These are phyloP conservation scores for Exobasidium rhododendri DNA, from an alignment of 1,284 basidiomycete genomes.

Conservation along the genomic window DNA sequence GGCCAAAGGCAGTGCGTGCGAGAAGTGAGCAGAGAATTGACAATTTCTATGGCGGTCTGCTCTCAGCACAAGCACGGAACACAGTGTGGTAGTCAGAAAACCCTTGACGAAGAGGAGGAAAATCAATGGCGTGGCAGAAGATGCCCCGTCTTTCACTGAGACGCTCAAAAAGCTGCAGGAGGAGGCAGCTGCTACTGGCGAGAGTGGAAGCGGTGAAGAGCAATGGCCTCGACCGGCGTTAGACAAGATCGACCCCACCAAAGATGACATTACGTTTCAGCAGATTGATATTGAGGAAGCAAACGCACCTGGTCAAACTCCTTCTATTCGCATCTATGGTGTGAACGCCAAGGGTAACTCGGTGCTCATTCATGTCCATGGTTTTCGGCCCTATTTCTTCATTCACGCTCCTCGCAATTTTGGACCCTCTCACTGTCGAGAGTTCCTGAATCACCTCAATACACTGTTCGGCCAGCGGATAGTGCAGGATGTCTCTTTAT, in stretches of 20 bases:
- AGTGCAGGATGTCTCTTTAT: conserved; percentile 35
- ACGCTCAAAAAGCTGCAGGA: conserved; percentile 15
- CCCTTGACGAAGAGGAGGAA: conserved; percentile 9
- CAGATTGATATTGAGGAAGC: conserved; percentile 54
- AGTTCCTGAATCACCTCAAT: conserved; percentile 51
- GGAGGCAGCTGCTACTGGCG: conserved; percentile 15
- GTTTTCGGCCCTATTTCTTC: conserved; percentile 53
- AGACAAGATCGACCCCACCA: conserved; percentile 28
- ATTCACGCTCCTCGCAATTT: conserved; percentile 51
- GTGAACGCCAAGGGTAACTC: conserved; percentile 46
- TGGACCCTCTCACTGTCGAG: conserved; percentile 36
- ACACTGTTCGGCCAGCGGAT: conserved; percentile 31
- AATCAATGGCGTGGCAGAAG: not conserved
- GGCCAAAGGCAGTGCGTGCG: no score
- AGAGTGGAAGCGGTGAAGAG: conserved; percentile 22
- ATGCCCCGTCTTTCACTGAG: conserved; percentile 12
- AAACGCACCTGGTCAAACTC: conserved; percentile 32
- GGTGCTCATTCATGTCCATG: conserved; percentile 52
- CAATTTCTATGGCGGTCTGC: no score
- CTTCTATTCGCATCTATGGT: conserved; percentile 52
- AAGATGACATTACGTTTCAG: conserved; percentile 44
- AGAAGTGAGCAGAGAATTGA: no score
- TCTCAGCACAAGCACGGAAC: not conserved
- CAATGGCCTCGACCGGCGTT: conserved; percentile 42
- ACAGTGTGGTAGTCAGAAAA: not conserved